These are phyloP conservation scores for Proliferodiscus dingleyae DNA, from an alignment of 2,329 filamentous ascomycete species.

Conservation along the genomic window DNA sequence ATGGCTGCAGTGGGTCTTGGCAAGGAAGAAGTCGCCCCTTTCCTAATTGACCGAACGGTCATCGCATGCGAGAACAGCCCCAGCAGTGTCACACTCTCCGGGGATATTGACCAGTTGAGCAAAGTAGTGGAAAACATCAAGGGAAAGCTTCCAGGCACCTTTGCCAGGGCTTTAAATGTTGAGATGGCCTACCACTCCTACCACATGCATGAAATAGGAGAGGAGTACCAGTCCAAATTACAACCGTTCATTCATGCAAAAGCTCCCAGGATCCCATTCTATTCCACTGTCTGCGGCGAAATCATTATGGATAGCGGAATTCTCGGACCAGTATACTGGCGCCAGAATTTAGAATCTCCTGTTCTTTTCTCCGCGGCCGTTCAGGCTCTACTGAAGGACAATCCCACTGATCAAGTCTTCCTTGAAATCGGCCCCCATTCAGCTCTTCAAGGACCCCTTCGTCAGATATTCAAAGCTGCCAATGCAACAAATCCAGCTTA, in stretches of 20 bases:
- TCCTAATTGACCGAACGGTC: slow-evolving; percentile 13
- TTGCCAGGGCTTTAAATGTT: slow-evolving; percentile 20
- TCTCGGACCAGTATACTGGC: slow-evolving; percentile 37
- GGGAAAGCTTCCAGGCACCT: slow-evolving; percentile 19
- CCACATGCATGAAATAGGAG: slow-evolving; percentile 27
- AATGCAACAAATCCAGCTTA: slow-evolving; percentile 4
- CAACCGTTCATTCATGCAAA: background rate
- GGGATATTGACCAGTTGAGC: slow-evolving; percentile 14
- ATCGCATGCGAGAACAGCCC: slow-evolving; percentile 32
- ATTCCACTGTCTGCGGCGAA: slow-evolving; percentile 12
- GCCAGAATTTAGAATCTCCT: slow-evolving; percentile 10
- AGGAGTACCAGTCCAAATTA: slow-evolving; percentile 12
- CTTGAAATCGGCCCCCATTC: slow-evolving; percentile 21
- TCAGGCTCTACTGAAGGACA: background rate
- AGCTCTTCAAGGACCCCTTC: slow-evolving; percentile 19
- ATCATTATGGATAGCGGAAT: background rate
- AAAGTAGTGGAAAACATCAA: slow-evolving; percentile 8
- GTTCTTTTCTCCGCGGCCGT: slow-evolving; percentile 14
- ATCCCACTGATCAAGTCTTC: slow-evolving; percentile 12
- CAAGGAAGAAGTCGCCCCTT: slow-evolving; percentile 19
- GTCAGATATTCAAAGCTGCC: slow-evolving; percentile 15
- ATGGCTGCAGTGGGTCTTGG: slow-evolving; percentile 45
- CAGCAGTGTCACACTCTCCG: slow-evolving; percentile 22
- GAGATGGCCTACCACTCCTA: slow-evolving; percentile 30
- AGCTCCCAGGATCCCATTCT: slow-evolving; percentile 9